Percentiles rank a stretch among this genome's conserved stretches.
These are phyloP conservation scores for Wickerhamiella vanderwaltii DNA, from an alignment of 805 yeast genomes.

Conservation along the genomic window DNA sequence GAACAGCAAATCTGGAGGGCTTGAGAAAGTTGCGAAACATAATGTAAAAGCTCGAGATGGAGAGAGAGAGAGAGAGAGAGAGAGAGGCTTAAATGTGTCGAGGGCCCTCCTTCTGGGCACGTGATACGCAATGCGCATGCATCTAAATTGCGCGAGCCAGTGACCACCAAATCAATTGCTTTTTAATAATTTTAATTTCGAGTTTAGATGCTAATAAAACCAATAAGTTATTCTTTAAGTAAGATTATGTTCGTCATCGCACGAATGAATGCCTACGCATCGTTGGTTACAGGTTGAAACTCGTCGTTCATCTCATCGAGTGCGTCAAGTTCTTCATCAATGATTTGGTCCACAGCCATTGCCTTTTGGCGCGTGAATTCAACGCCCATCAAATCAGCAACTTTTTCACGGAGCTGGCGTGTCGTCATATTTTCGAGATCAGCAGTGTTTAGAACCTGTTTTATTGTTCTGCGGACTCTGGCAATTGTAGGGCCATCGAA, in stretches of 20 bases:
- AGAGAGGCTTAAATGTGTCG: no score
- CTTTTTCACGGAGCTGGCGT: conserved; percentile 27
- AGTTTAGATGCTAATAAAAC: no score
- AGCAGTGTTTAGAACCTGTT: conserved; percentile 24
- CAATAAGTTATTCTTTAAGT: no score
- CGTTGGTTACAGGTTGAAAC: conserved; percentile 5
- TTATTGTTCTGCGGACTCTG: conserved; percentile 25
- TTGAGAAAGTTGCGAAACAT: conserved; percentile 5
- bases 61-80: no score
- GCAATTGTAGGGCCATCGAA: conserved; percentile 23
- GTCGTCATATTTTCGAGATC: conserved; percentile 30
- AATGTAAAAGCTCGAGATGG: no score
- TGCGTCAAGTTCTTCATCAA: conserved; percentile 27
- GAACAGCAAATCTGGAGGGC: conserved; percentile 1
- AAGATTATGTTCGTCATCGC: no score
- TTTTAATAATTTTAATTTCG: no score
- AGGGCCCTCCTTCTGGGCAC: no score
- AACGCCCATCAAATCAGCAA: conserved; percentile 28
- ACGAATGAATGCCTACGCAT: no score
- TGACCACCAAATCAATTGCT: no score
- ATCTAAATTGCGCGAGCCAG: no score
- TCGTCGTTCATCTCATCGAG: conserved; percentile 4
- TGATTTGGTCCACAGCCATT: conserved; percentile 25
- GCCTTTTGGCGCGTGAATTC: conserved; percentile 25
- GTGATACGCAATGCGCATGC: no score